Evolutionary conservation across 768 basidiomycete species (phyloP).

Genomic region (Paxillus involutus): DNA sequence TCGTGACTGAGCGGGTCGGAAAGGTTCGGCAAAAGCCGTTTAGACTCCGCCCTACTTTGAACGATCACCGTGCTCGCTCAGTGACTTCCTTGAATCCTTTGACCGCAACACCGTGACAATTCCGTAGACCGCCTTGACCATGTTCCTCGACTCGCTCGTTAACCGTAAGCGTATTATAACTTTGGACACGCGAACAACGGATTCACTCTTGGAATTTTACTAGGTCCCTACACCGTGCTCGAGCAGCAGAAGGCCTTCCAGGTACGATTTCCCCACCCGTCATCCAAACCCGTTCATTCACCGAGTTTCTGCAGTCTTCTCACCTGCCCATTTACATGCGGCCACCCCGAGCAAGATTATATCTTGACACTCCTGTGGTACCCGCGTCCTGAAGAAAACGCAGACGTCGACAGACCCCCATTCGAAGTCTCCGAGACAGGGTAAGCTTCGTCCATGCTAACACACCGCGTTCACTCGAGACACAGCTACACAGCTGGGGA

Average conservation of each 20-base stretch:
- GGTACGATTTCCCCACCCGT: constrained; percentile 35
- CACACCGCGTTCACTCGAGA: background rate
- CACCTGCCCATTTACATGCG: constrained; percentile 58
- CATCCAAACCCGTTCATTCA: constrained; percentile 4
- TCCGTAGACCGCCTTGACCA: constrained; percentile 11
- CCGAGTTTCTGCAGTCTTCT: constrained; percentile 28
- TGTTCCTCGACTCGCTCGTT: constrained; percentile 63
- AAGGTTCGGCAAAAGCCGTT: constrained; percentile 39
- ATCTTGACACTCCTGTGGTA: background rate
- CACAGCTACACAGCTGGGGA: constrained; percentile 69
- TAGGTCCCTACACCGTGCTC: constrained; percentile 64
- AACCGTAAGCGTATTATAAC: constrained; percentile 48
- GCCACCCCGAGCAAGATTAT: constrained; percentile 42
- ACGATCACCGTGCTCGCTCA: background rate
- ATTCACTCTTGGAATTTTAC: constrained; percentile 1
- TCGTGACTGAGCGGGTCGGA: constrained; percentile 26
- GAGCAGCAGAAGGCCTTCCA: constrained; percentile 69
- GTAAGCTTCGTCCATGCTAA: constrained; percentile 35
- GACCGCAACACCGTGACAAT: constrained; percentile 20
- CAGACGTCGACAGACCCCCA: constrained; percentile 90
- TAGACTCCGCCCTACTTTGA: constrained; percentile 29
- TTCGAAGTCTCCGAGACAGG: constrained; percentile 97
- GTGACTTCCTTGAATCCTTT: constrained; percentile 18
- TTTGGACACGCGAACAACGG: background rate
- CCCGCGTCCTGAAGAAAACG: background rate